phyloP scores from a whole-genome alignment of 768 basidiomycete genomes.

The Mycena amicta region DNA sequence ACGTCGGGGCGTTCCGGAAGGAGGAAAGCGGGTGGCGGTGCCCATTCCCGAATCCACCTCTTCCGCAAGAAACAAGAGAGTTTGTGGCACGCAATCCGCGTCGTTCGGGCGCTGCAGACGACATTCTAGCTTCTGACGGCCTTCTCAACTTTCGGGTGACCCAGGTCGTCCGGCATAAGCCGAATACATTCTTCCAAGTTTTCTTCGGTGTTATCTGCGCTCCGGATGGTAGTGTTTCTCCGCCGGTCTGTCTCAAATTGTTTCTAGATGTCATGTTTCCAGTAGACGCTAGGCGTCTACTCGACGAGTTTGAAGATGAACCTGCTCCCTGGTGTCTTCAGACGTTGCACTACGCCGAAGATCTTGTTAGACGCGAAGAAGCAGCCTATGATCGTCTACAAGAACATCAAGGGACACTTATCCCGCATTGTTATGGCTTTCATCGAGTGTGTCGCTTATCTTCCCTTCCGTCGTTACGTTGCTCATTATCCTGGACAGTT shows the following conservation, averaged over 20 bases:
- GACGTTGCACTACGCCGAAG: background rate
- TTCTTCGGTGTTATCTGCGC: conserved; percentile 1
- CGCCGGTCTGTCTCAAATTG: background rate
- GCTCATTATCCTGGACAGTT: too few species aligned
- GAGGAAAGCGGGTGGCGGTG: background rate
- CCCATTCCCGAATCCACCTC: background rate
- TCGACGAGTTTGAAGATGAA: background rate
- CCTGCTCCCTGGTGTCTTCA: background rate
- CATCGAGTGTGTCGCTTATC: background rate
- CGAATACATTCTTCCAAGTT: conserved; percentile 1
- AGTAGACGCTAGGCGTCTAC: background rate
- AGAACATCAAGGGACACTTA: background rate
- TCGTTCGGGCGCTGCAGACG: background rate
- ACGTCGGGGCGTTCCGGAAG: background rate
- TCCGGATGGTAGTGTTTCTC: background rate
- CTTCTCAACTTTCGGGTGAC: background rate
- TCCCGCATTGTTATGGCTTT: background rate
- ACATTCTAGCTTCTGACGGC: background rate
- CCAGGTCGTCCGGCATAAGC: background rate
- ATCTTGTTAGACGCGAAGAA: background rate
- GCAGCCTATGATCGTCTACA: background rate
- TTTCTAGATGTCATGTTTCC: background rate
- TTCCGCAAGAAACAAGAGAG: background rate
- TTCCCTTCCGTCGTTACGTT: too few species aligned
- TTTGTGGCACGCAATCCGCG: background rate